A percentile compares a stretch with the other conserved stretches of the same genome.
Evolutionary conservation across 2,329 filamentous ascomycete species (phyloP).

Genomic region (Grosmannia huntii): DNA sequence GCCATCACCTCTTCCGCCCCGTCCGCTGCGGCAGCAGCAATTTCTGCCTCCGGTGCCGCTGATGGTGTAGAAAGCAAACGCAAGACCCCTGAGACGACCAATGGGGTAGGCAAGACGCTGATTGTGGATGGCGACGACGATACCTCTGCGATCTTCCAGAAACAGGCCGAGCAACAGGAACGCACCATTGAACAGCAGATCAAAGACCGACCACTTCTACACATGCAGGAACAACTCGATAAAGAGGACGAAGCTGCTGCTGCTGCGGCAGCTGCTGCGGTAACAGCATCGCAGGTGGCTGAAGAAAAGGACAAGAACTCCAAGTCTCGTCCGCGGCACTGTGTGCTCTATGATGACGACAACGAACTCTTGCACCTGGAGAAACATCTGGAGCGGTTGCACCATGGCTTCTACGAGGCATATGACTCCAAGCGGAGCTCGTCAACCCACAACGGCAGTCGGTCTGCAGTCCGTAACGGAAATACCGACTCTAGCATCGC

Average conservation of each 20-base stretch:
- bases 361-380: constrained; percentile 68
- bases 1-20: background rate
- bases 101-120: constrained; percentile 18
- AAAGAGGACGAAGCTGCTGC: constrained; percentile 61
- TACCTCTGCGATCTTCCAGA: constrained; percentile 53
- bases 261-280: constrained; percentile 20
- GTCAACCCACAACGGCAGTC: constrained; percentile 20
- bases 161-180: constrained; percentile 76
- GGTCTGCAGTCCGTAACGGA: constrained; percentile 4
- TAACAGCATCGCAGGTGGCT: constrained; percentile 5
- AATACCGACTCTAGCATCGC: constrained; percentile 28
- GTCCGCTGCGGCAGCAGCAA: background rate
- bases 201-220: constrained; percentile 75
- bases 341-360: constrained; percentile 78
- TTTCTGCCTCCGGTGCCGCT: background rate
- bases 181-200: constrained; percentile 80
- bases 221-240: constrained; percentile 84
- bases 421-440: constrained; percentile 48
- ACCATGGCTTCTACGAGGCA: constrained; percentile 68
- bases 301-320: constrained; percentile 8
- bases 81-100: background rate
- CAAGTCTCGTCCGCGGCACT: constrained; percentile 41
- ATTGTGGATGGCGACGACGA: constrained; percentile 57
- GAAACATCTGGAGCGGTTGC: constrained; percentile 60
- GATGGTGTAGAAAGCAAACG: background rate